phyloP scores from a whole-genome alignment of 768 basidiomycete genomes.

The Asterophora lycoperdoides region DNA sequence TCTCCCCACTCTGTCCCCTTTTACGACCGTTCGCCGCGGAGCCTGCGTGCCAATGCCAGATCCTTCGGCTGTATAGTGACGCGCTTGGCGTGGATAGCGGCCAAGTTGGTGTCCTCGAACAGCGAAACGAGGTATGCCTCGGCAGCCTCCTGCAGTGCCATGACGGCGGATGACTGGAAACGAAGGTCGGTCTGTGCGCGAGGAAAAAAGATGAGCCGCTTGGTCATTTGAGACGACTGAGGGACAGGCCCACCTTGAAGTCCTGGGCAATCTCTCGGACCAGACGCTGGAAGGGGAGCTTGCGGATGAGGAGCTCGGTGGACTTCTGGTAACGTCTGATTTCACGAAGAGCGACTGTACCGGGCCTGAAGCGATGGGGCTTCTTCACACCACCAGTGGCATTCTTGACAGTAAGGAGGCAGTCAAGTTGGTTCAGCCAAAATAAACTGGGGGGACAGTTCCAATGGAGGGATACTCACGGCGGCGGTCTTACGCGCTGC shows the following conservation, averaged over 20 bases:
- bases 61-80: conserved; percentile 63
- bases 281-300: conserved; percentile 67
- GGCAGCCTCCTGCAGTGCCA: conserved; percentile 64
- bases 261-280: conserved; percentile 82
- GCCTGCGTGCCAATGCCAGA: conserved; percentile 44
- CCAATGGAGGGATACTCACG: conserved; percentile 23
- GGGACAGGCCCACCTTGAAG: conserved; percentile 51
- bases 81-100: conserved; percentile 57
- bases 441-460: neutral
- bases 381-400: conserved; percentile 72
- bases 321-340: conserved; percentile 64
- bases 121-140: conserved; percentile 72
- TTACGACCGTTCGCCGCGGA: conserved; percentile 34
- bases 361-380: conserved; percentile 77
- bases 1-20: neutral
- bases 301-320: conserved; percentile 60
- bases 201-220: neutral
- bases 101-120: conserved; percentile 66
- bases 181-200: conserved; percentile 59
- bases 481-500: conserved; percentile 56
- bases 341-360: conserved; percentile 75
- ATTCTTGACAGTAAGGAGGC: conserved; percentile 25
- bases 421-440: neutral
- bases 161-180: conserved; percentile 69
- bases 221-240: neutral